Evolutionary conservation across 306 rosid species (phyloP).

Genomic region (Prunus padus): DNA sequence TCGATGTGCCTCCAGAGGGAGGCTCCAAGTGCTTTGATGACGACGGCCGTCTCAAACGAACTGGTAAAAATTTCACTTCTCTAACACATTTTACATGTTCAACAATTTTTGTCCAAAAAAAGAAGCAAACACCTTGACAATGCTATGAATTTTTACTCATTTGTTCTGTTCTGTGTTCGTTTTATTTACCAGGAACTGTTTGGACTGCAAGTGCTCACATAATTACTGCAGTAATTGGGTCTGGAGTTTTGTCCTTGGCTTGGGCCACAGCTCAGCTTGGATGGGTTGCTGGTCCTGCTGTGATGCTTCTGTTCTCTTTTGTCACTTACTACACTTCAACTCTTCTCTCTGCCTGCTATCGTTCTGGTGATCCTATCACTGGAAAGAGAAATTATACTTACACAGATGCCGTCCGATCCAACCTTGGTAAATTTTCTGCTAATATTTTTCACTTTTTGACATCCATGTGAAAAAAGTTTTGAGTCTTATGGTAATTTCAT

Average conservation of each 20-base stretch:
- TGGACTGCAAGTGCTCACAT: slow-evolving; percentile 90
- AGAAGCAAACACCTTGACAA: too few relatives aligned
- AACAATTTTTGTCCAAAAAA: neutral
- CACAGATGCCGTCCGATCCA: slow-evolving; percentile 68
- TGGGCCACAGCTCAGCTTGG: slow-evolving; percentile 93
- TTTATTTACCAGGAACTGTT: slow-evolving; percentile 43
- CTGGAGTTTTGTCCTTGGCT: slow-evolving; percentile 80
- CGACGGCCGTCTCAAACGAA: slow-evolving; percentile 85
- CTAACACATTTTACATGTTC: neutral
- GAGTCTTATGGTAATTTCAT: neutral
- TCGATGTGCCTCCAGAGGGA: slow-evolving; percentile 39
- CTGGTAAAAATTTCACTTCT: slow-evolving; percentile 40
- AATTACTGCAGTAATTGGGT: slow-evolving; percentile 83
- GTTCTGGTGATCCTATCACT: slow-evolving; percentile 57
- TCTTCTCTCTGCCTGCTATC: slow-evolving; percentile 74
- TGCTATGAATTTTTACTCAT: too few relatives aligned
- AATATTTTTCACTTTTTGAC: neutral
- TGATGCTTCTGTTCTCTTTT: slow-evolving; percentile 66
- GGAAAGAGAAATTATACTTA: slow-evolving; percentile 93
- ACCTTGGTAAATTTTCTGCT: slow-evolving; percentile 45
- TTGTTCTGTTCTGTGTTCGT: neutral
- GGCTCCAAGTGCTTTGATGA: slow-evolving; percentile 70
- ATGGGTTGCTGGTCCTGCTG: slow-evolving; percentile 83
- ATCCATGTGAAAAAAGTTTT: slow-evolving; percentile 11
- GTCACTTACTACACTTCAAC: slow-evolving; percentile 78